Conservation (phyloP, 2,329 filamentous ascomycete genomes). For the Trichoderma atrobrunneum region DNA sequence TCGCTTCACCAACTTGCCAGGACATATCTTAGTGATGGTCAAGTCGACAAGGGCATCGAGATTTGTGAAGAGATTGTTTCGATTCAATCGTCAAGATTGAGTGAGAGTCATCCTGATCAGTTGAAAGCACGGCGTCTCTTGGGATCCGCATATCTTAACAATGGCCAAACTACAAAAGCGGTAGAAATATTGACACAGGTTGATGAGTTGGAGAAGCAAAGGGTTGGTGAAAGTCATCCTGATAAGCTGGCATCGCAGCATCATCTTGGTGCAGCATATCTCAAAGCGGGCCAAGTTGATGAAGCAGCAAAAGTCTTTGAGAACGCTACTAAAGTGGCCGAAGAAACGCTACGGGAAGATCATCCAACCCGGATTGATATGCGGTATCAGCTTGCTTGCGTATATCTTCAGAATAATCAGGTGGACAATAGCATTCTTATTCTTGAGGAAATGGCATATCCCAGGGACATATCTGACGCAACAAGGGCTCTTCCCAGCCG, state of each 20-base stretch:
- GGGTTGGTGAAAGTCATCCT: slow-evolving; percentile 5
- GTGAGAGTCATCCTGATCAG: slow-evolving; percentile 1
- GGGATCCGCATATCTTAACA: not conserved
- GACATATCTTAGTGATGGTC: slow-evolving; percentile 10
- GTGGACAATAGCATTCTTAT: not conserved
- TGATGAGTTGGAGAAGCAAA: not conserved
- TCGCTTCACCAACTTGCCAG: slow-evolving; percentile 15
- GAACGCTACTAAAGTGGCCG: not conserved
- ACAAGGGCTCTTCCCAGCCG: not conserved
- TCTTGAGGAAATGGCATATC: not conserved
- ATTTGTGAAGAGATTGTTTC: slow-evolving; percentile 11
- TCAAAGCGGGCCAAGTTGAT: not conserved
- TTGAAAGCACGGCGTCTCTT: not conserved
- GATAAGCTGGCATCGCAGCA: slow-evolving; percentile 4
- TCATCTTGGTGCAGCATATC: slow-evolving; percentile 12
- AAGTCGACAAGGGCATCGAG: not conserved
- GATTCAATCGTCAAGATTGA: not conserved
- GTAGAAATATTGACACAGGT: not conserved
- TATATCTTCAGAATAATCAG: slow-evolving; percentile 2
- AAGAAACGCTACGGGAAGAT: not conserved
- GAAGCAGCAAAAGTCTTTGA: not conserved
- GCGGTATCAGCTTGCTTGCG: not conserved
- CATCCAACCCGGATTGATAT: not conserved
- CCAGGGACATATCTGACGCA: not conserved
- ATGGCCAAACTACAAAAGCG: not conserved